These are phyloP conservation scores for Funneliformis geosporum DNA, from an alignment of 192 early-diverging fungal genomes.

Conservation along the genomic window DNA sequence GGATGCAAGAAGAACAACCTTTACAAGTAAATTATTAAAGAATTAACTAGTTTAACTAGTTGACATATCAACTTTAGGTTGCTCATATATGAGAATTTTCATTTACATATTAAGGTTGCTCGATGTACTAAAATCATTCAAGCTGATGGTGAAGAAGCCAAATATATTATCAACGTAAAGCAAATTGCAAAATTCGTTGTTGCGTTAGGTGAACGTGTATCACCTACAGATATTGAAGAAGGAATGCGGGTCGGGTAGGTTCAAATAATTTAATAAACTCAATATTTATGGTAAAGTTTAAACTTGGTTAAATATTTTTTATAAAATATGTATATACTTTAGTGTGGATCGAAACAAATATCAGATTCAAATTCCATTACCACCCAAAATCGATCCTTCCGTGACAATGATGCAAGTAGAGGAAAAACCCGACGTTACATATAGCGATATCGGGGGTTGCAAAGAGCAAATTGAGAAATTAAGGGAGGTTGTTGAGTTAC, in stretches of 20 bases:
- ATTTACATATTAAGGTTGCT: constrained; percentile 68
- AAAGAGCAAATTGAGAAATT: constrained; percentile 99
- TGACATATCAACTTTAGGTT: neutral
- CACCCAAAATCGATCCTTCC: constrained; percentile 97
- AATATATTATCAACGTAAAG: constrained; percentile 99
- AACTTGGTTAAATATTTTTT: constrained; percentile 1
- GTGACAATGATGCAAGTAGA: constrained; percentile 99
- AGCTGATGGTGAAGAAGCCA: constrained; percentile 85
- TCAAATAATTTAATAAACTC: neutral
- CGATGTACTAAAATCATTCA: constrained; percentile 99
- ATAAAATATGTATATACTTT: neutral
- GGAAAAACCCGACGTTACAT: constrained; percentile 99
- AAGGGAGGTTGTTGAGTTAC: constrained; percentile 98
- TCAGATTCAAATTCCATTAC: constrained; percentile 98
- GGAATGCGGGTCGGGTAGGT: constrained; percentile 95
- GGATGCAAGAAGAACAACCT: constrained; percentile 94
- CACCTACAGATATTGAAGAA: constrained; percentile 99
- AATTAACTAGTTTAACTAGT: neutral
- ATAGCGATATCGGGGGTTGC: constrained; percentile 98
- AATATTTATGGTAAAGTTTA: too few relatives aligned
- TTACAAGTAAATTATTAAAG: constrained; percentile 59
- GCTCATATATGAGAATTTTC: neutral
- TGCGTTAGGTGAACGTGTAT: constrained; percentile 91
- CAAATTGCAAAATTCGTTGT: constrained; percentile 99
- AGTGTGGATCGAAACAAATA: constrained; percentile 98